These are phyloP conservation scores for Symbiodinium pilosum DNA, from an alignment of 73 alveolate species.

Conservation along the genomic window DNA sequence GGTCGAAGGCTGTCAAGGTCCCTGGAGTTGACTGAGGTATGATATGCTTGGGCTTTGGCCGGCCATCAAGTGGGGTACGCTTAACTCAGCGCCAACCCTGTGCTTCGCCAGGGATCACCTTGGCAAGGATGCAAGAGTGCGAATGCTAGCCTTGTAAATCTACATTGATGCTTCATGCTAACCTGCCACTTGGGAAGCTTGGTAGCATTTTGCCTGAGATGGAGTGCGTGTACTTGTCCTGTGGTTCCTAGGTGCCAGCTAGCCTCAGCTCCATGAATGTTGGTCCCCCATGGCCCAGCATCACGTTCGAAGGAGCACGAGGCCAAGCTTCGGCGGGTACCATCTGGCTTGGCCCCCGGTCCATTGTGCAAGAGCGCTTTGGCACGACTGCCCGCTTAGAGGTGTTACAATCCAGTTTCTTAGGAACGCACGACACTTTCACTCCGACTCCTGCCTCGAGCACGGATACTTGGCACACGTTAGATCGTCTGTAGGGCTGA, in stretches of 20 bases:
- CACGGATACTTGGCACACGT: constrained; percentile 1
- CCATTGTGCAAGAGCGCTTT: no score
- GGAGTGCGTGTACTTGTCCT: no score
- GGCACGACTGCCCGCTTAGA: no score
- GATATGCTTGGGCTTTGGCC: constrained; percentile 74
- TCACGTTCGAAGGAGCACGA: constrained; percentile 35
- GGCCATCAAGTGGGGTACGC: constrained; percentile 93
- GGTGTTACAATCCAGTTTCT: neutral
- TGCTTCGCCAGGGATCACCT: constrained; percentile 86
- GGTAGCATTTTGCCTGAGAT: no score
- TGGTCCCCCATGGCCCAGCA: no score
- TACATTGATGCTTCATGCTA: neutral
- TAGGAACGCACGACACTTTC: neutral
- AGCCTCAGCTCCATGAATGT: no score
- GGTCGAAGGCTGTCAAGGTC: neutral
- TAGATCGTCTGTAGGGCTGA: no score
- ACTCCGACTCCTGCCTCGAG: constrained; percentile 8
- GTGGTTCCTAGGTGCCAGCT: no score
- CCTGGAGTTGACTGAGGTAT: constrained; percentile 1
- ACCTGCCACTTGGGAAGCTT: neutral
- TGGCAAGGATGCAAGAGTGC: constrained; percentile 68
- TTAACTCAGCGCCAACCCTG: constrained; percentile 85
- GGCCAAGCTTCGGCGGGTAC: constrained; percentile 70
- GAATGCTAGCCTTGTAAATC: neutral
- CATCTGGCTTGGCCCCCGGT: constrained; percentile 62